Percentiles rank a stretch among this genome's conserved stretches.
Conservation (phyloP, 495 filamentous ascomycete species). For the Hyphodiscus hymeniophilus region DNA sequence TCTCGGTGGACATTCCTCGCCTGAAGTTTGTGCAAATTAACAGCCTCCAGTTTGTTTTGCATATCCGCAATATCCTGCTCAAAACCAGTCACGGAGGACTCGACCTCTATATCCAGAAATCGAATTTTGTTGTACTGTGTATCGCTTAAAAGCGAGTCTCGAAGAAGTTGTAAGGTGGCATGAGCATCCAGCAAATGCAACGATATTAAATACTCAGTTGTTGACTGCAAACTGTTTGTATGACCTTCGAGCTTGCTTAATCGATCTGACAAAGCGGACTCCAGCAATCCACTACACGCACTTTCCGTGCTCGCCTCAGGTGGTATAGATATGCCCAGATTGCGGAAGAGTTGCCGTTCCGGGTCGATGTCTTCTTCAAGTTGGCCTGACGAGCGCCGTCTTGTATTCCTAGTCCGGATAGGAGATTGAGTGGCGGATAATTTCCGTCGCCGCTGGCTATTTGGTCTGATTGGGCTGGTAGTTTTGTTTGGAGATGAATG, state of each 20-base stretch:
- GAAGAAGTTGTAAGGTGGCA: constrained; percentile 31
- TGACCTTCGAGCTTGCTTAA: constrained; percentile 28
- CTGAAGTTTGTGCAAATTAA: constrained; percentile 24
- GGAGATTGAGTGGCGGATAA: constrained; percentile 12
- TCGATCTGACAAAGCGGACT: constrained; percentile 25
- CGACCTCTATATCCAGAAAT: constrained; percentile 34
- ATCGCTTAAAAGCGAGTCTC: constrained; percentile 35
- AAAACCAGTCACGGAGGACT: constrained; percentile 28
- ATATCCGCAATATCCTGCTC: constrained; percentile 29
- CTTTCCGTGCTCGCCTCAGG: constrained; percentile 10
- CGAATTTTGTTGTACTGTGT: constrained; percentile 29
- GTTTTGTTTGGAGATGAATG: neutral
- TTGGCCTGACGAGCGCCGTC: constrained; percentile 25
- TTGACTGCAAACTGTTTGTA: constrained; percentile 28
- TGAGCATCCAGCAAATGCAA: constrained; percentile 31
- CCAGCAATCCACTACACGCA: constrained; percentile 8
- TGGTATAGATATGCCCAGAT: constrained; percentile 22
- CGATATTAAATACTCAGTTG: constrained; percentile 28
- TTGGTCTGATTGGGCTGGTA: constrained; percentile 10
- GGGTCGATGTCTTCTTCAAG: constrained; percentile 20
- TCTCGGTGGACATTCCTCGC: constrained; percentile 31
- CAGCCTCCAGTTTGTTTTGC: constrained; percentile 18
- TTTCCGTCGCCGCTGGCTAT: constrained; percentile 11
- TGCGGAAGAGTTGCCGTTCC: constrained; percentile 19
- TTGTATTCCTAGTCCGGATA: constrained; percentile 1